Evolutionary conservation across 2,329 filamentous ascomycete genomes (phyloP), one percentile per base, ranked within the genome.

Genomic region (Diaporthe capsici): DNA sequence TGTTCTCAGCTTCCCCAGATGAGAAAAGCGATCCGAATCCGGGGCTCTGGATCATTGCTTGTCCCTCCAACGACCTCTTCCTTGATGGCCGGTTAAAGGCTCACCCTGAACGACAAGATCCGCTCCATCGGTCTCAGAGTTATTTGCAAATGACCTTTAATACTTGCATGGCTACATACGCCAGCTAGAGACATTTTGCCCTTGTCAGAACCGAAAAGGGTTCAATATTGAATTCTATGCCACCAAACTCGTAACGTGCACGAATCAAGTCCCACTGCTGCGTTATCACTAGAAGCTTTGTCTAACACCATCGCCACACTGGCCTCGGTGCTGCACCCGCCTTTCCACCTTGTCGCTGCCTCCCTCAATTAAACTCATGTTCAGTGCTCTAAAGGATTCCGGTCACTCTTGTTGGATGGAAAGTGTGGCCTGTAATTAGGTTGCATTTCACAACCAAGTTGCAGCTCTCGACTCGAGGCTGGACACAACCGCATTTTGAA

Each of bases 11-110:
- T 49, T 37, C 20, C 12, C 28, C 31, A 51, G 22, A 17, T 44
- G 12, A 39, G 13, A 34, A 47, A 6, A 34, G 7, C 15, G 28
- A 37, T 68, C 63, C 44, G 63, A 20, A 37, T 39, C 47, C 47
- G 12, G 31, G n/a, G 13, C 17, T 12, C 47, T 51, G 63, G 63
- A 68, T 68, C 63, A 68, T 51, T 68, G 44, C 63, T 68, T 53
- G 63, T 53, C 44, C 63, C 25, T 31, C 17, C 60, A 8, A 12
- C n/a, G 25, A 17, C 25, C n/a, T 7, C 6, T 65, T 13, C 47
- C 63, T 2, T 37, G 47, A 68, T 25, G 31, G 12, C 31, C 63
- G 63, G 63, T 15, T 68, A 68, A 68, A 51, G 44, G 12, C 44
- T 68, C 47, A 68, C 13, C 63, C 63, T 17, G 20, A 17, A 51